Conservation (phyloP, 768 basidiomycete species). For the Pleurotus eryngii region DNA sequence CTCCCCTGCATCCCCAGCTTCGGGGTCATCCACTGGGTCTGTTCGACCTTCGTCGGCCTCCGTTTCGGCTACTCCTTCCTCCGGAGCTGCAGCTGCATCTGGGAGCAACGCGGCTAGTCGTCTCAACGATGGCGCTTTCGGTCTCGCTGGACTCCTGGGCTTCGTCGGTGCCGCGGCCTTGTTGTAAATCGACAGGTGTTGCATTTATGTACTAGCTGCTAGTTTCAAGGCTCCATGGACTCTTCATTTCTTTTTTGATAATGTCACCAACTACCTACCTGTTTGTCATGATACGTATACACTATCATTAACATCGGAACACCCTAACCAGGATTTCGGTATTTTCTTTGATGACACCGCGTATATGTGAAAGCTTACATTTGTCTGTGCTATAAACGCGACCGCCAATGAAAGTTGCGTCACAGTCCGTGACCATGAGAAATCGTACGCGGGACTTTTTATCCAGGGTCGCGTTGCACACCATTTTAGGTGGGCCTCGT, state of each 20-base stretch:
- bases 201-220: not conserved
- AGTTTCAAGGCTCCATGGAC: not conserved
- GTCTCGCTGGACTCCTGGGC: constrained; percentile 48
- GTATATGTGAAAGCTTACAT: no score
- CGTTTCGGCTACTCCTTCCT: constrained; percentile 16
- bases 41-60: constrained; percentile 15
- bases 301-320: no score
- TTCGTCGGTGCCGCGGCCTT: constrained; percentile 44
- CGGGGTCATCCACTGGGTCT: constrained; percentile 9
- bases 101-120: constrained; percentile 17
- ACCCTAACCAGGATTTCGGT: no score
- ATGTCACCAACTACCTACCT: no score
- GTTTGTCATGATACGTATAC: no score
- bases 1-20: constrained; percentile 7
- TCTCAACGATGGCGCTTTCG: constrained; percentile 29
- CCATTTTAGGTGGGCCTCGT: not conserved
- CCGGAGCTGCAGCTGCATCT: constrained; percentile 26
- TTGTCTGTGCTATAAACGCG: not conserved
- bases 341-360: no score
- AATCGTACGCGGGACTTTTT: not conserved
- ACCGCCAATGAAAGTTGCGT: not conserved
- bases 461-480: constrained; percentile 1
- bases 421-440: not conserved
- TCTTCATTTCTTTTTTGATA: no score
- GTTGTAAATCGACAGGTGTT: constrained; percentile 28